Percentiles rank a stretch among this genome's conserved stretches.
phyloP scores from a whole-genome alignment of 2,329 filamentous ascomycete species.

The Fusarium sp. region DNA sequence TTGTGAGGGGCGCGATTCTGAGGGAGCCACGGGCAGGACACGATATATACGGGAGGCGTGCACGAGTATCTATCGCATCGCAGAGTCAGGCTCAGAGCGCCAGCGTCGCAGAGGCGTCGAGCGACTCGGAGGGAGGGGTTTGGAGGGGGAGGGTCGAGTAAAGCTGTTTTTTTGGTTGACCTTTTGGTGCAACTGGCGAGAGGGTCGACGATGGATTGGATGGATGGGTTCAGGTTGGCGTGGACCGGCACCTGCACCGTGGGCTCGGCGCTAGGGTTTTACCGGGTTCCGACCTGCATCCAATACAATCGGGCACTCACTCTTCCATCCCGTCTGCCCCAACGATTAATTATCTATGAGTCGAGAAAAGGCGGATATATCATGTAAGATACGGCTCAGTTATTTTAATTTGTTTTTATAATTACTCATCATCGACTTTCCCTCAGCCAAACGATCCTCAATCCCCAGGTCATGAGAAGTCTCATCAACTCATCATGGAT shows the following conservation, averaged over 20 bases:
- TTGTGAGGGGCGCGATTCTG: conserved; percentile 39
- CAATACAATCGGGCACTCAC: neutral
- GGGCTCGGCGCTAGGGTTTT: conserved; percentile 39
- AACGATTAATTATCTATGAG: conserved; percentile 10
- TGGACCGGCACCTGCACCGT: conserved; percentile 16
- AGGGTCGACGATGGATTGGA: conserved; percentile 7
- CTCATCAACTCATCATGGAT: conserved; percentile 22
- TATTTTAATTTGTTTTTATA: neutral
- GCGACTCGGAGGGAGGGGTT: neutral
- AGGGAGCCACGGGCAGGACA: neutral
- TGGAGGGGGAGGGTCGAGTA: neutral
- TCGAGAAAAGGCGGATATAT: conserved; percentile 2
- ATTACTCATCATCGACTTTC: neutral
- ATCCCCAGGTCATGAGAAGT: conserved; percentile 25
- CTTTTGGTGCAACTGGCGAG: conserved; percentile 29
- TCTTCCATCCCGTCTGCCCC: neutral
- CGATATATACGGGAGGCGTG: neutral
- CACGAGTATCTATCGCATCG: conserved; percentile 8
- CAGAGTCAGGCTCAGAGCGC: conserved; percentile 2
- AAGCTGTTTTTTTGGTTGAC: conserved; percentile 21
- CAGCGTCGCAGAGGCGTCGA: conserved; percentile 22
- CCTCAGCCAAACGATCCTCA: neutral
- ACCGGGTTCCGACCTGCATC: conserved; percentile 36
- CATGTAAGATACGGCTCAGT: neutral
- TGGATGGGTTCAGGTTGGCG: conserved; percentile 1